phyloP scores from a whole-genome alignment of 179 eudicot genomes.

The Silene coronaria region DNA sequence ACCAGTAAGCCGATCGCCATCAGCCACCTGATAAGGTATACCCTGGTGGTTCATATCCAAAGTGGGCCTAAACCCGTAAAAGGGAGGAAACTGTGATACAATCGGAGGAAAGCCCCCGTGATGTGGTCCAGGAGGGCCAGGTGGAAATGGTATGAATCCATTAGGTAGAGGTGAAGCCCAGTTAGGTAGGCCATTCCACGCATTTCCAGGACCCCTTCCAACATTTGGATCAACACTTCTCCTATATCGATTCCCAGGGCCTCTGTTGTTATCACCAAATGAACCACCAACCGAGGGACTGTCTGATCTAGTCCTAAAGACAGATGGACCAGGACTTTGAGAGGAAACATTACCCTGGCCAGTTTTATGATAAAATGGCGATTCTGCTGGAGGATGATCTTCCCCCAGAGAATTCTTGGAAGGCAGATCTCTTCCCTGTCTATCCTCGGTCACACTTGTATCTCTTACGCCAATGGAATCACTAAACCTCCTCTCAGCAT shows the following conservation, averaged over 20 bases:
- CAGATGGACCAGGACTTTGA: slow-evolving; percentile 40
- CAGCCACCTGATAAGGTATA: slow-evolving; percentile 60
- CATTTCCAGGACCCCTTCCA: slow-evolving; percentile 66
- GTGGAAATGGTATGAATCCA: slow-evolving; percentile 77
- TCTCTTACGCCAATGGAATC: slow-evolving; percentile 62
- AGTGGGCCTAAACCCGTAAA: slow-evolving; percentile 62
- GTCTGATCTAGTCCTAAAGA: slow-evolving; percentile 57
- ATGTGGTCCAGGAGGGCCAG: slow-evolving; percentile 78
- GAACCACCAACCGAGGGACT: slow-evolving; percentile 48
- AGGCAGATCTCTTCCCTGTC: slow-evolving; percentile 33
- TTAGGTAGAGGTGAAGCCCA: slow-evolving; percentile 82
- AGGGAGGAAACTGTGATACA: slow-evolving; percentile 36
- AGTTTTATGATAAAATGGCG: slow-evolving; percentile 54
- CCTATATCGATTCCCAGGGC: slow-evolving; percentile 54
- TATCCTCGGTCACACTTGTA: slow-evolving; percentile 41
- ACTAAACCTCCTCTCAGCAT: slow-evolving; percentile 50
- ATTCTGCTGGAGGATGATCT: slow-evolving; percentile 53
- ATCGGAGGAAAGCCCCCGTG: slow-evolving; percentile 67
- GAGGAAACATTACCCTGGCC: slow-evolving; percentile 50
- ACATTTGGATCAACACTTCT: slow-evolving; percentile 59
- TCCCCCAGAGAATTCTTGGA: slow-evolving; percentile 41
- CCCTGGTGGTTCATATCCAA: slow-evolving; percentile 70
- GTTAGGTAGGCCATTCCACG: slow-evolving; percentile 72
- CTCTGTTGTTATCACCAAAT: slow-evolving; percentile 56
- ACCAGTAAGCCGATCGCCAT: slow-evolving; percentile 60